A percentile compares a stretch with the other conserved stretches of the same genome.
These are phyloP conservation scores for Pichia phayaonensis DNA, from an alignment of 805 yeast species.

Conservation along the genomic window DNA sequence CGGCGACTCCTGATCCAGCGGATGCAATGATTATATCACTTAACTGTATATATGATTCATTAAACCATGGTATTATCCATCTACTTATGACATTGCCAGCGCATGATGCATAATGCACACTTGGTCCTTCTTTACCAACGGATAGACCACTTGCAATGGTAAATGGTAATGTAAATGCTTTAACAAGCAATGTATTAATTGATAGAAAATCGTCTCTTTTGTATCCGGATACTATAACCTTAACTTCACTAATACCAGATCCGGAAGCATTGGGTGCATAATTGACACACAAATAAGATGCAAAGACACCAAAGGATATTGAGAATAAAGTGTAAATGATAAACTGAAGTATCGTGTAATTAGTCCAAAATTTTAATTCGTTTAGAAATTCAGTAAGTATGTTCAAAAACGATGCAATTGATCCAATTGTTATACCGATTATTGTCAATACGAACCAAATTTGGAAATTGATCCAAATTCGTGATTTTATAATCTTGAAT, in stretches of 20 bases:
- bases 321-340: constrained; percentile 52
- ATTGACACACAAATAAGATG: constrained; percentile 60
- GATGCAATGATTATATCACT: constrained; percentile 77
- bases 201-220: constrained; percentile 69
- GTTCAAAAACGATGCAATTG: constrained; percentile 74
- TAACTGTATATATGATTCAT: constrained; percentile 35
- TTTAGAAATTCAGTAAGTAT: constrained; percentile 84
- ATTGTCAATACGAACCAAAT: constrained; percentile 69
- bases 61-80: constrained; percentile 35
- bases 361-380: constrained; percentile 63
- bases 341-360: constrained; percentile 40
- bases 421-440: constrained; percentile 74
- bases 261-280: constrained; percentile 94
- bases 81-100: constrained; percentile 78
- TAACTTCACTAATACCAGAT: constrained; percentile 94
- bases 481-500: constrained; percentile 6
- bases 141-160: constrained; percentile 90
- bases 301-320: constrained; percentile 48
- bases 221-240: constrained; percentile 90
- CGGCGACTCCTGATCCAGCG: constrained; percentile 97
- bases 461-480: constrained; percentile 31
- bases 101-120: constrained; percentile 96
- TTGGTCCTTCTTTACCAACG: constrained; percentile 97
- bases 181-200: constrained; percentile 62
- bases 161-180: constrained; percentile 75